A percentile compares a stretch with the other conserved stretches of the same genome.
phyloP scores from a whole-genome alignment of 345 rosid genomes.

The Eucalyptus rudis region DNA sequence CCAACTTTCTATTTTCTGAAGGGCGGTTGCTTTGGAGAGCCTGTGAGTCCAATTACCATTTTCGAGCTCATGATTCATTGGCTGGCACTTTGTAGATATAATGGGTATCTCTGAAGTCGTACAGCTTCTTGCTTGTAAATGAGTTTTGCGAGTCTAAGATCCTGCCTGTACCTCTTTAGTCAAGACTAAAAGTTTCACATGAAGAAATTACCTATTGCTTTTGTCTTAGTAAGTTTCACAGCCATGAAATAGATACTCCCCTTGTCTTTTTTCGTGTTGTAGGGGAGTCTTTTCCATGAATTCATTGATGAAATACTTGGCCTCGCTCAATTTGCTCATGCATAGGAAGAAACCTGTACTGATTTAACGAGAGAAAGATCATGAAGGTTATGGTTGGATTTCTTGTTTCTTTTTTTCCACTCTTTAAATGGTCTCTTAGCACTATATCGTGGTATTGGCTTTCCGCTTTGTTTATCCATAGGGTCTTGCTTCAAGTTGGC shows the following conservation, averaged over 20 bases:
- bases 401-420: not conserved
- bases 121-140: not conserved
- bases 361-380: not conserved
- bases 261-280: not conserved
- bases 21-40: not conserved
- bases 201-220: not conserved
- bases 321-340: not conserved
- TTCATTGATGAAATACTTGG: not conserved
- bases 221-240: not conserved
- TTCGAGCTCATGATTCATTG: not conserved
- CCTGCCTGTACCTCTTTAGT: not conserved
- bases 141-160: not conserved
- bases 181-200: not conserved
- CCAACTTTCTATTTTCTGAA: not conserved
- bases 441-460: not conserved
- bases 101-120: not conserved
- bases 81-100: not conserved
- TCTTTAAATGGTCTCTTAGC: not conserved
- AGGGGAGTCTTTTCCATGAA: not conserved
- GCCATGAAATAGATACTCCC: not conserved
- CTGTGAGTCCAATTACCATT: not conserved
- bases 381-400: not conserved
- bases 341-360: not conserved
- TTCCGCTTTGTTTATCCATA: not conserved
- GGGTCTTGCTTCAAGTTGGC: constrained; percentile 13